Evolutionary conservation across 202 grass and related monocot genomes (phyloP), one percentile per base, ranked within the genome.

Genomic region (Schoenoplectus tabernaemontani): DNA sequence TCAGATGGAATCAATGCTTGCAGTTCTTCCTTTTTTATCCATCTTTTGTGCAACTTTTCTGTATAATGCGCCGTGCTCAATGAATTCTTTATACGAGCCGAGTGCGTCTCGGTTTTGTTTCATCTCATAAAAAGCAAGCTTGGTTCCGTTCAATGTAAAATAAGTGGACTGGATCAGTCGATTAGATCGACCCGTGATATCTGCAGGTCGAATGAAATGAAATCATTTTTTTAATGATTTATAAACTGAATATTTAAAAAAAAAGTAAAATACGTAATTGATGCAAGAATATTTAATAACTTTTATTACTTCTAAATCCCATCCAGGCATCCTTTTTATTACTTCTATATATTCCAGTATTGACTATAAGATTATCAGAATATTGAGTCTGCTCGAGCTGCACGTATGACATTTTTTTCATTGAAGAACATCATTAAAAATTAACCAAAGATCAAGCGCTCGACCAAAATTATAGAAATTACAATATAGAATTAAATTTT

Each of bases 1-100:
- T 47, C n/a, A 80, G 26, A 48, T 13, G 17, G 57, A 32, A 61
- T 80, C 22, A 47, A 64, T 44, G 59, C 77, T 63, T 64, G 59
- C 77, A 80, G 13, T 39, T 63, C 34, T 59, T 44, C 41, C 13
- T 58, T 17, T 78, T 78, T 59, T 57, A 19, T 77, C 43, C 16
- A n/a, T 59, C 50, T 56, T 58, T 78, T 16, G 59, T 15, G 53
- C 47, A 23, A 39, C 75, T 38, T 59, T 78, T 78, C 32, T 64
- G 13, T 47, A 41, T 59, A 41, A 59, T 54, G 70, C 13, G 70
- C 43, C 70, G 5, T 51, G 69, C 16, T 74, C 69, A 74, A 33
- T 33, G 16, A 50, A 48, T 73, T 73, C 2, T 17, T 26, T 71
- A 28, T 71, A 30, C 33, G 13, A 48, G 22, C 65, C 32, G 24